Percentiles rank a stretch among this genome's conserved stretches.
Evolutionary conservation across 805 yeast species (phyloP).

Genomic region (Spathaspora arborariae): DNA sequence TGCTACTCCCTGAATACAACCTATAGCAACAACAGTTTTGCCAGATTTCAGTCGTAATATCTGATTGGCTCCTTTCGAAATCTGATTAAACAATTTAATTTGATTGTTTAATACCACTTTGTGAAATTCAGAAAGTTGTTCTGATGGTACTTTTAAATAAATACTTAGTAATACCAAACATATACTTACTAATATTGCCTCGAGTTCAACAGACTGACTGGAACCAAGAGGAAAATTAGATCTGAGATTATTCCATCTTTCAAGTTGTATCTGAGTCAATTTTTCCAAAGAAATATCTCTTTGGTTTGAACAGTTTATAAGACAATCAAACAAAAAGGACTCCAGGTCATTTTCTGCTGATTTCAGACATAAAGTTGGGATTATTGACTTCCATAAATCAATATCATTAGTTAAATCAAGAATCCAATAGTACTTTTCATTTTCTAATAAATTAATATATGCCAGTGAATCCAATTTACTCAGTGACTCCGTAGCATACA

Average conservation of each 20-base stretch:
- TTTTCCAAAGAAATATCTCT: conserved; percentile 5
- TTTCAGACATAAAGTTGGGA: conserved; percentile 21
- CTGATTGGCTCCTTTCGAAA: conserved; percentile 17
- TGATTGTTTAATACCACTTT: conserved; percentile 22
- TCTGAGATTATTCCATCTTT: conserved; percentile 18
- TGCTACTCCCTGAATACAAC: conserved; percentile 27
- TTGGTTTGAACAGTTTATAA: conserved; percentile 26
- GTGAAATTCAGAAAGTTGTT: conserved; percentile 3
- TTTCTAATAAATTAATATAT: conserved; percentile 24
- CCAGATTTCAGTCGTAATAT: conserved; percentile 5
- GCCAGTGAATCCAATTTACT: conserved; percentile 14
- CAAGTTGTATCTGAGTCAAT: conserved; percentile 19
- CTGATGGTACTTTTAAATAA: conserved; percentile 11
- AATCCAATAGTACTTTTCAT: conserved; percentile 36
- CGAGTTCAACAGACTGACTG: conserved; percentile 17
- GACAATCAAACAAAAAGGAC: conserved; percentile 21
- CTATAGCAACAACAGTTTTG: conserved; percentile 19
- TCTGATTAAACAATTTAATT: conserved; percentile 25
- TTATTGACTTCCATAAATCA: conserved; percentile 31
- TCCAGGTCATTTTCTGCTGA: conserved; percentile 18
- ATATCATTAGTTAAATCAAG: conserved; percentile 39
- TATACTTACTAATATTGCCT: conserved; percentile 27
- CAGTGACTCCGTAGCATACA: conserved; percentile 2
- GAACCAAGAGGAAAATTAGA: conserved; percentile 5
- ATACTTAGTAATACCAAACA: conserved; percentile 23